Evolutionary conservation across 495 filamentous ascomycete species (phyloP).

Genomic region (Hyaloscypha finlandica): DNA sequence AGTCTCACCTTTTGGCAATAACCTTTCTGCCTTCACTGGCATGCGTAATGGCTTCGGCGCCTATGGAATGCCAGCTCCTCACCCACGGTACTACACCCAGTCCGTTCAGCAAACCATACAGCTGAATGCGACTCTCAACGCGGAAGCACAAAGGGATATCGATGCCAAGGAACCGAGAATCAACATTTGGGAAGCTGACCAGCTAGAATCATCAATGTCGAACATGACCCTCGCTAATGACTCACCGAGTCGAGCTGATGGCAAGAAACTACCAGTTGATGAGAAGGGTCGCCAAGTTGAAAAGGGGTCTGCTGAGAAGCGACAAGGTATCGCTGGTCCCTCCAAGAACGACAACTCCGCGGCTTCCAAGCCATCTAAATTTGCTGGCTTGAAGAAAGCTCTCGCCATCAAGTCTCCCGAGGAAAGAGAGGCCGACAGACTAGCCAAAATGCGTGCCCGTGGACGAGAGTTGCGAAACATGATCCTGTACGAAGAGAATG

Average conservation of each 20-base stretch:
- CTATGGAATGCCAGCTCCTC: conserved; percentile 26
- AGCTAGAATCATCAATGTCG: conserved; percentile 31
- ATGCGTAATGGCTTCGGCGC: conserved; percentile 5
- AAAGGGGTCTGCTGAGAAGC: conserved; percentile 15
- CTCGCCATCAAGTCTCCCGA: conserved; percentile 42
- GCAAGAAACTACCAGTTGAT: not conserved
- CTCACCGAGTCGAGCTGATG: conserved; percentile 9
- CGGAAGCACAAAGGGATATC: conserved; percentile 39
- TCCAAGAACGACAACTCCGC: conserved; percentile 13
- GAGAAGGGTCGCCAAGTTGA: conserved; percentile 13
- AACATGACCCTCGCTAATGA: conserved; percentile 25
- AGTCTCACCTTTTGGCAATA: conserved; percentile 32
- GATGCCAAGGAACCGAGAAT: conserved; percentile 40
- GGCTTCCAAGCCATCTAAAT: conserved; percentile 34
- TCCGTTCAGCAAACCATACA: conserved; percentile 36
- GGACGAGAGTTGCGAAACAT: conserved; percentile 32
- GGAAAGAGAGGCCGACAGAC: conserved; percentile 35
- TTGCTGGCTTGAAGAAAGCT: conserved; percentile 39
- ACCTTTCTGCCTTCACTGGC: not conserved
- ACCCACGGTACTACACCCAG: conserved; percentile 34
- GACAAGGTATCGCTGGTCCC: conserved; percentile 25
- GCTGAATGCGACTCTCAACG: conserved; percentile 40
- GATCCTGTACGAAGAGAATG: conserved; percentile 45
- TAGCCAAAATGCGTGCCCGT: conserved; percentile 13
- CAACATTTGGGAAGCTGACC: conserved; percentile 42